phyloP scores from a whole-genome alignment of 495 filamentous ascomycete species.

The Annulohypoxylon moriforme region DNA sequence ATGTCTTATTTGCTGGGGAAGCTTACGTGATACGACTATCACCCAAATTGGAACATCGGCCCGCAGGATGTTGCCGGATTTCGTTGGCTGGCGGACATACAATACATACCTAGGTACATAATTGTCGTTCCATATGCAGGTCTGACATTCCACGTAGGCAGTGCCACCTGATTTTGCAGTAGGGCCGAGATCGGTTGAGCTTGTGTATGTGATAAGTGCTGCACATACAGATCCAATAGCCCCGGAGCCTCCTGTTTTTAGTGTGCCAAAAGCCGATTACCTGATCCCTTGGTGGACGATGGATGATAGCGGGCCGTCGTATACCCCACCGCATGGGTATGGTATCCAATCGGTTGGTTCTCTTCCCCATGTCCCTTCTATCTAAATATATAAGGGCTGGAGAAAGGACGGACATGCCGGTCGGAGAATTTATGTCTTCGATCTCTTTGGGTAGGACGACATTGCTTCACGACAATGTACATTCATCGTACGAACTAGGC shows the following conservation, averaged over 20 bases:
- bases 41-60: neutral
- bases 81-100: neutral
- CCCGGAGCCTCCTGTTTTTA: neutral
- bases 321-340: neutral
- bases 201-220: neutral
- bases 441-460: conserved; percentile 1
- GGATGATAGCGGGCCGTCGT: neutral
- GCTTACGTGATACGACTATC: conserved; percentile 26
- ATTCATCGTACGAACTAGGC: neutral
- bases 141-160: conserved; percentile 19
- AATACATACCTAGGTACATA: no score
- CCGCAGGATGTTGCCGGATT: conserved; percentile 8
- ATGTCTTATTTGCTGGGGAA: neutral
- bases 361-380: neutral
- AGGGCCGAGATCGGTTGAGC: conserved; percentile 6
- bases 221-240: neutral
- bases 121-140: conserved; percentile 15
- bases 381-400: conserved; percentile 12
- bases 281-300: neutral
- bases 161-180: conserved; percentile 1
- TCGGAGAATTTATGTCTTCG: conserved; percentile 16
- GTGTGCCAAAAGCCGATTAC: neutral
- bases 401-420: conserved; percentile 1
- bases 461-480: neutral
- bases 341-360: conserved; percentile 1